A percentile compares a stretch with the other conserved stretches of the same genome.
Conservation (phyloP, 2,329 filamentous ascomycete species). For the Colletotrichum camelliae region DNA sequence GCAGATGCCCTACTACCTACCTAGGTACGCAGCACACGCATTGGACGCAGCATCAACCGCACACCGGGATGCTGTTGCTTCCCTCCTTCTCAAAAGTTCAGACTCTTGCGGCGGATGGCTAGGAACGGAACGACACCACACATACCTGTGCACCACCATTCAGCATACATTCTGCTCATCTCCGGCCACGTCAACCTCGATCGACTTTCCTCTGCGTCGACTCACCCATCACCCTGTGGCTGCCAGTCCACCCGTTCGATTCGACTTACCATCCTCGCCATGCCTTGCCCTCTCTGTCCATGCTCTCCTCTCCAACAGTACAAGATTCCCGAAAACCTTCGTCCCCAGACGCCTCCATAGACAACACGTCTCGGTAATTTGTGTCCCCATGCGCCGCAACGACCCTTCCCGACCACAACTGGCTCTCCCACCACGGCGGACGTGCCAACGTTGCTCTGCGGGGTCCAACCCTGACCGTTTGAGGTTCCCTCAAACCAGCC, state of each 20-base stretch:
- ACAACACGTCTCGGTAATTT: neutral
- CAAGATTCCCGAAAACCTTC: neutral
- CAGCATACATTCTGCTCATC: neutral
- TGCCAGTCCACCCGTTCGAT: neutral
- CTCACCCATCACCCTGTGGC: neutral
- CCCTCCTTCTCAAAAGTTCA: neutral
- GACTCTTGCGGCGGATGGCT: neutral
- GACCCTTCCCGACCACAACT: neutral
- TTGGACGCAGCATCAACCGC: neutral
- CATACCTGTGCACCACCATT: neutral
- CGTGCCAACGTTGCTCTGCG: constrained; percentile 15
- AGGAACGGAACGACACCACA: neutral
- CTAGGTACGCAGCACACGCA: neutral
- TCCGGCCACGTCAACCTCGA: constrained; percentile 12
- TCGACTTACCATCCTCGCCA: neutral
- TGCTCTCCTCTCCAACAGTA: neutral
- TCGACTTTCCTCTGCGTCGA: neutral
- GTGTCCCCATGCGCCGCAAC: neutral
- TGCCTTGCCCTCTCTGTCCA: neutral
- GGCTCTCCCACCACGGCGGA: neutral
- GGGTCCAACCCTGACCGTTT: constrained; percentile 10
- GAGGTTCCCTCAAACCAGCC: neutral
- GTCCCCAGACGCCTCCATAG: neutral
- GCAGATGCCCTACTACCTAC: neutral
- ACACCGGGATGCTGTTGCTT: neutral